Conservation (phyloP, 805 yeast genomes). For the Scheffersomyces lignosus region DNA sequence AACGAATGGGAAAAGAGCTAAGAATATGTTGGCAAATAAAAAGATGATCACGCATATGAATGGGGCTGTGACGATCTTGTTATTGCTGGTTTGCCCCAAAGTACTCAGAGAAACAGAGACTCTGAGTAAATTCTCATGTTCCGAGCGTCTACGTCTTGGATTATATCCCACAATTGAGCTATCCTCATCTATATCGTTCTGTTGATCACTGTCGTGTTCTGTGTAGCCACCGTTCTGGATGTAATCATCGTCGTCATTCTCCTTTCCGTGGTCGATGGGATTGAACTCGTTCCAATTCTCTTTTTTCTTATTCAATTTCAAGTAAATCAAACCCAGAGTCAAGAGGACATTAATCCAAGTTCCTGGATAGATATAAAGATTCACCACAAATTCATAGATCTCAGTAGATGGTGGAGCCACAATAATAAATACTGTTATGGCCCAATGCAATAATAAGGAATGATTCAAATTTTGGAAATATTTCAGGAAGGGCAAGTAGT, state of each 20-base stretch:
- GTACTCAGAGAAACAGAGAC: not conserved
- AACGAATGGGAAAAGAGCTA: conserved; percentile 56
- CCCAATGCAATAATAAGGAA: conserved; percentile 56
- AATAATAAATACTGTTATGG: conserved; percentile 52
- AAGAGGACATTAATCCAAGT: conserved; percentile 57
- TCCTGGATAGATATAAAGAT: conserved; percentile 63
- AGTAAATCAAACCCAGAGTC: conserved; percentile 52
- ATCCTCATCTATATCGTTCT: not conserved
- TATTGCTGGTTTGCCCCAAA: not conserved
- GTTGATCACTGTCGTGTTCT: conserved; percentile 4
- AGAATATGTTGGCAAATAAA: conserved; percentile 45
- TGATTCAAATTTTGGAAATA: conserved; percentile 44
- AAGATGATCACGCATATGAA: conserved; percentile 35
- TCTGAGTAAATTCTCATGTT: not conserved
- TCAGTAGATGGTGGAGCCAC: conserved; percentile 63
- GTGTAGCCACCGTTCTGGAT: too few species aligned
- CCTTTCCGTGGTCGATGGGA: conserved; percentile 6
- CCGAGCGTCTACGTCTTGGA: not conserved
- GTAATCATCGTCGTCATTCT: conserved; percentile 5
- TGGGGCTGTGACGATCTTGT: conserved; percentile 27
- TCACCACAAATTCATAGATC: conserved; percentile 62
- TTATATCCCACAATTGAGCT: not conserved
- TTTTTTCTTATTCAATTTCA: conserved; percentile 39
- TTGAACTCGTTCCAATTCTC: conserved; percentile 38
- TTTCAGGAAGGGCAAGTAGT: conserved; percentile 50